Percentiles rank a stretch among this genome's conserved stretches.
These are phyloP conservation scores for Hirschioporus abietinus DNA, from an alignment of 768 basidiomycete species.

Conservation along the genomic window DNA sequence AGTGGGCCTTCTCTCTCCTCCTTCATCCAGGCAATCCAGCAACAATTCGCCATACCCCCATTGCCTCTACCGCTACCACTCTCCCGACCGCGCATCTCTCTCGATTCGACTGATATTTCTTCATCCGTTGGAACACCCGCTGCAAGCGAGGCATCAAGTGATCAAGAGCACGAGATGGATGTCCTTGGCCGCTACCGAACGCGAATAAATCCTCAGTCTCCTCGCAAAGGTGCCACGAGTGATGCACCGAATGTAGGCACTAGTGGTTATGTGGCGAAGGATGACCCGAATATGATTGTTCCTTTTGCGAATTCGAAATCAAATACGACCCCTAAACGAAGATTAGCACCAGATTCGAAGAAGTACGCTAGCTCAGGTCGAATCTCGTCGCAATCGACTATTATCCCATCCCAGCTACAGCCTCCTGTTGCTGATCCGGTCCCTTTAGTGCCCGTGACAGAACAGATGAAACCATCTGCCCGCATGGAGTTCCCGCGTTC, in stretches of 20 bases:
- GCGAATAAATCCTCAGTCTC: neutral
- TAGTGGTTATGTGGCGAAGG: neutral
- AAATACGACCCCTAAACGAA: neutral
- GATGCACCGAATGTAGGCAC: neutral
- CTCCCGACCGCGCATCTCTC: neutral
- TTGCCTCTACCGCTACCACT: neutral
- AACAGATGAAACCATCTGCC: constrained; percentile 50
- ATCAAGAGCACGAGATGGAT: constrained; percentile 5
- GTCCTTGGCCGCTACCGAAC: neutral
- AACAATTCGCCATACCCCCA: neutral
- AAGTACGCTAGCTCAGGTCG: constrained; percentile 27
- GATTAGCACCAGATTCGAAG: constrained; percentile 5
- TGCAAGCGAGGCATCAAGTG: neutral
- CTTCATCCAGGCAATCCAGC: neutral
- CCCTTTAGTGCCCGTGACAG: constrained; percentile 30
- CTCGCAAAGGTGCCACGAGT: neutral
- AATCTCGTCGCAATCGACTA: constrained; percentile 26
- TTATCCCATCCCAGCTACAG: constrained; percentile 20
- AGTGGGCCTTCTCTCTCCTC: constrained; percentile 16
- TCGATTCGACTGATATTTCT: neutral
- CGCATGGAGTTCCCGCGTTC: constrained; percentile 41
- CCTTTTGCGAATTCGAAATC: neutral
- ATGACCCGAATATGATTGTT: neutral
- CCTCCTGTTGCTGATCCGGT: constrained; percentile 33
- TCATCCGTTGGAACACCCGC: neutral